Base-by-base conservation (phyloP, 306 rosid species). In the Aeschynomene evenia region DNA sequence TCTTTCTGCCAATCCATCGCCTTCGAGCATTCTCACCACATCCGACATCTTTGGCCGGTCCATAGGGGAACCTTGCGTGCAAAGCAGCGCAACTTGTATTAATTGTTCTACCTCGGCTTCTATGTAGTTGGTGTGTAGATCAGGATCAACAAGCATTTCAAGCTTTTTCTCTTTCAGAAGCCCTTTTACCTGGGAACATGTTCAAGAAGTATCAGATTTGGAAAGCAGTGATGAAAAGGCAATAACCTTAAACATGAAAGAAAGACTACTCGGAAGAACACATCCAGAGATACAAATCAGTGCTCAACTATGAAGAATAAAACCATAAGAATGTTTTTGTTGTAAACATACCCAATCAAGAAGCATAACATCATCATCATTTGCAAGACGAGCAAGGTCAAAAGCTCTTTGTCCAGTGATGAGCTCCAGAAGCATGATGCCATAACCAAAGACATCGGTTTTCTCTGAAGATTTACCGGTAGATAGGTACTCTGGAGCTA, bases 11-110 rank as follows among this genome's bases (percentile, higher is more conserved):
- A 94, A 83, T 29, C 99, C 99, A 23, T 88, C 99, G 0, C 99
- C 96, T 85, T 94, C 99, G 0, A 94, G 96, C 99, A 91, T 94
- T 80, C 99, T 87, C 66, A 91, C 99, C 76, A 91, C 99, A 11
- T 94, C 99, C 0, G 97, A 91, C 99, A 94, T 94, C 91, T 94
- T 94, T 0, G 99, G 99, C 24, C 99, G 82, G 68, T 91, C 97
- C 91, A 87, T 91, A 6, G 99, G 99, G 3, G 95, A 91, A 60
- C 96, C 92, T 87, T 88, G 99, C 9, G 99, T 94, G 90, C 99
- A 91, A 33, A 94, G 97, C 67, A 94, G 82, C 1, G 99, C 97
- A 34, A 94, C 97, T 76, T 94, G 99, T 70, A 88, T 94, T 66
- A 94, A 83, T 82, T 94, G 97, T 83, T 94, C 99, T 64, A 94